Conservation (phyloP, 768 basidiomycete genomes). For the Podaxis sp. region DNA sequence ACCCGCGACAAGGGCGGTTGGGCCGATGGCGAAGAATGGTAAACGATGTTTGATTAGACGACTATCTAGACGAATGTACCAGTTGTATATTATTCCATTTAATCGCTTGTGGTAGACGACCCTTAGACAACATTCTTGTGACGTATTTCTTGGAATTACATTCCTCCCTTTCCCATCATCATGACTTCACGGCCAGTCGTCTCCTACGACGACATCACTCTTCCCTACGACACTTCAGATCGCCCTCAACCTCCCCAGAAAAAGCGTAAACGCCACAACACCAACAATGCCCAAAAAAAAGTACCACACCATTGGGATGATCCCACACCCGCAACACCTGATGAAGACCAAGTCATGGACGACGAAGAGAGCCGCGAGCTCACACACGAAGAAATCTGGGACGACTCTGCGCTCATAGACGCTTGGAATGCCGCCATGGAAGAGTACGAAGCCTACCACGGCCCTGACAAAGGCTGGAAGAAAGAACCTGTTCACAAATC, state of each 20-base stretch:
- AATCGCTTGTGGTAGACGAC: neutral
- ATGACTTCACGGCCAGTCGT: slow-evolving; percentile 45
- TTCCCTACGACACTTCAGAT: slow-evolving; percentile 30
- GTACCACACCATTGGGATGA: slow-evolving; percentile 43
- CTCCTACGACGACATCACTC: slow-evolving; percentile 65
- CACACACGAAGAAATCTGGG: slow-evolving; percentile 79
- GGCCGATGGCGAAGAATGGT: slow-evolving; percentile 35
- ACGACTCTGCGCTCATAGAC: slow-evolving; percentile 77
- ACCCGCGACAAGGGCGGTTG: slow-evolving; percentile 81
- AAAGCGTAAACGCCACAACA: slow-evolving; percentile 50
- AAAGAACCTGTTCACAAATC: slow-evolving; percentile 67
- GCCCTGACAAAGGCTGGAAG: slow-evolving; percentile 72
- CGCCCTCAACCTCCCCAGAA: slow-evolving; percentile 30
- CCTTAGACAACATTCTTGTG: neutral
- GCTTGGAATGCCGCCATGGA: slow-evolving; percentile 85
- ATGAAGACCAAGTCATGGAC: slow-evolving; percentile 23
- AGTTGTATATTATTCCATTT: neutral
- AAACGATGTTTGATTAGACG: slow-evolving; percentile 18
- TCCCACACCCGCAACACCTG: slow-evolving; percentile 20
- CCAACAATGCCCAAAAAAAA: slow-evolving; percentile 26
- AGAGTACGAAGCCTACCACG: slow-evolving; percentile 75
- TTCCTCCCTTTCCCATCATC: neutral
- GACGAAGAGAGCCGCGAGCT: slow-evolving; percentile 61
- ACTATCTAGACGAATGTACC: neutral
- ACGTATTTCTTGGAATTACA: neutral